A percentile compares a stretch with the other conserved stretches of the same genome.
Conservation (phyloP, 208 protist species). For the Acanthamoeba polyphaga region DNA sequence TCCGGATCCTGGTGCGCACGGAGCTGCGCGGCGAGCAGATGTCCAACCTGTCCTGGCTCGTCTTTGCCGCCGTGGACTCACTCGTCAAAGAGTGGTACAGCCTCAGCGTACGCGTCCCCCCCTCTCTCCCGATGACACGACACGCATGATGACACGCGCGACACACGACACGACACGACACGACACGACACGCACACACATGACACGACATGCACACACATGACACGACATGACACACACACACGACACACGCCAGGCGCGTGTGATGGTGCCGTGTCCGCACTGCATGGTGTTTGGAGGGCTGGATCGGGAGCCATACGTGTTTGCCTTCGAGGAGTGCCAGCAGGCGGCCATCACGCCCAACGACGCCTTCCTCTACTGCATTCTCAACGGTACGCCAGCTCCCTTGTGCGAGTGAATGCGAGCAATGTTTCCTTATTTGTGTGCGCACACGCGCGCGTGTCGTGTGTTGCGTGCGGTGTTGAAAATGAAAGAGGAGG, state of each 20-base stretch:
- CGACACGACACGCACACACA: background rate
- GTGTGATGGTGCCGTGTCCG: constrained; percentile 49
- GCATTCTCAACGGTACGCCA: constrained; percentile 6
- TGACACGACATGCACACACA: background rate
- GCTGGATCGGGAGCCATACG: background rate
- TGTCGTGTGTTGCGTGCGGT: too few species aligned
- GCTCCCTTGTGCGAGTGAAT: too few species aligned
- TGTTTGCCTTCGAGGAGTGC: constrained; percentile 62
- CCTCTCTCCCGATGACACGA: background rate
- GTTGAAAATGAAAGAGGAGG: background rate
- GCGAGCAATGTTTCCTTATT: too few species aligned
- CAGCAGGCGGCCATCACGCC: constrained; percentile 29
- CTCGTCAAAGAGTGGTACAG: constrained; percentile 75
- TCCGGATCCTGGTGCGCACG: constrained; percentile 20
- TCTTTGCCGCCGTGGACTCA: constrained; percentile 25
- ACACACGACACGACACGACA: too few species aligned
- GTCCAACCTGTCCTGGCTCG: constrained; percentile 37
- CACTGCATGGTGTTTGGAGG: constrained; percentile 34
- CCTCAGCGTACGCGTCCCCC: background rate
- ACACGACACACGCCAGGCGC: background rate
- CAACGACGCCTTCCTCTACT: constrained; percentile 12
- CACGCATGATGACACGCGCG: too few species aligned
- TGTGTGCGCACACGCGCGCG: too few species aligned
- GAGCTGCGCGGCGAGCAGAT: constrained; percentile 70
- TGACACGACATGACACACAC: background rate